Conservation (phyloP, 176 grass and related monocot genomes). For the Musa troglodytarum region DNA sequence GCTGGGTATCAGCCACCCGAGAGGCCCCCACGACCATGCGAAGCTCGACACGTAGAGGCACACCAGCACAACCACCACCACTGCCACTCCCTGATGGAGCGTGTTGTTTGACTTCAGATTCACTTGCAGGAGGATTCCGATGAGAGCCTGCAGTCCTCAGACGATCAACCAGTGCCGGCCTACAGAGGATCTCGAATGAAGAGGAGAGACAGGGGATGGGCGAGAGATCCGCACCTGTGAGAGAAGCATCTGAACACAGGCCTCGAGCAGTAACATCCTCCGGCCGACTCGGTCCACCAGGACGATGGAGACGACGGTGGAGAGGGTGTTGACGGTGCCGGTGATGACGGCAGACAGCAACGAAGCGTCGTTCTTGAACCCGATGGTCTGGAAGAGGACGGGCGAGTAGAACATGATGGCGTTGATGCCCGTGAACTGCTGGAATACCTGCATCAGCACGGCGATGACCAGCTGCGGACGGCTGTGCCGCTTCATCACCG, state of each 20-base stretch:
- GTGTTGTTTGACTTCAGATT: not conserved
- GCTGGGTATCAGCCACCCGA: constrained; percentile 33
- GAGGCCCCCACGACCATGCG: constrained; percentile 37
- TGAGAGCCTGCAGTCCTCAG: not conserved
- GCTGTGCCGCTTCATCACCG: constrained; percentile 8
- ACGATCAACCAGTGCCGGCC: too few relatives aligned
- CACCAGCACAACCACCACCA: constrained; percentile 11
- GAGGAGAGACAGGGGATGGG: too few relatives aligned
- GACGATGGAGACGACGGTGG: constrained; percentile 5
- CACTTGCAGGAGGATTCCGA: not conserved
- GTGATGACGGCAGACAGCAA: constrained; percentile 16
- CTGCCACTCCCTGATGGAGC: not conserved
- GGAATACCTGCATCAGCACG: constrained; percentile 24
- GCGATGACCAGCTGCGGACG: constrained; percentile 29
- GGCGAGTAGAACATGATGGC: constrained; percentile 40
- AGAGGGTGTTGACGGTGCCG: not conserved
- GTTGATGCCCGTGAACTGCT: constrained; percentile 39
- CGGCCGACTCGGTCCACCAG: constrained; percentile 12
- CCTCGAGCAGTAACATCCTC: constrained; percentile 7
- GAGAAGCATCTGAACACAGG: constrained; percentile 10
- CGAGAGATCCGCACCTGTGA: not conserved
- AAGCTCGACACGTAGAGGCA: constrained; percentile 27
- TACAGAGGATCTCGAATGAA: not conserved
- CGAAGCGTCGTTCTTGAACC: constrained; percentile 15
- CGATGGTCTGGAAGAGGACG: constrained; percentile 23